phyloP scores from a whole-genome alignment of 441 rosid species.

The Biscutella laevigata region DNA sequence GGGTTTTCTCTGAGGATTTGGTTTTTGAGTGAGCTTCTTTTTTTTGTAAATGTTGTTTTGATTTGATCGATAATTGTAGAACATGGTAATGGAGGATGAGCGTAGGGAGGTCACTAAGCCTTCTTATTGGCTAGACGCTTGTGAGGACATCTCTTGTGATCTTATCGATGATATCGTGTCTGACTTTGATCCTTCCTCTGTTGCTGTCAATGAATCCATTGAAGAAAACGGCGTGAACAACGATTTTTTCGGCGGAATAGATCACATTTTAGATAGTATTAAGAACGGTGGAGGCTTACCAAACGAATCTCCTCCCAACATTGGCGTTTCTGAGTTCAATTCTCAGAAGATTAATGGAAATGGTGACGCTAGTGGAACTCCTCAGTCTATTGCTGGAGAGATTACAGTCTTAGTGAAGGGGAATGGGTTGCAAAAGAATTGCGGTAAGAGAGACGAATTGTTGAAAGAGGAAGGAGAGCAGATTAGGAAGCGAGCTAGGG shows the following conservation, averaged over 20 bases:
- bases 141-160: conserved; percentile 74
- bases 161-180: conserved; percentile 53
- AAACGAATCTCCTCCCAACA: too few species aligned
- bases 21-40: background rate
- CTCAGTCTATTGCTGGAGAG: conserved; percentile 23
- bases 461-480: conserved; percentile 43
- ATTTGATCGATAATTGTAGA: conserved; percentile 9
- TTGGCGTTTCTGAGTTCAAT: conserved; percentile 21
- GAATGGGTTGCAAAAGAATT: conserved; percentile 29
- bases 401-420: conserved; percentile 27
- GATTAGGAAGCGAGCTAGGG: conserved; percentile 43
- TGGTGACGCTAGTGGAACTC: conserved; percentile 17
- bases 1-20: background rate
- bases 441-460: conserved; percentile 23
- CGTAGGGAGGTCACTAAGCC: conserved; percentile 33
- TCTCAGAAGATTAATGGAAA: too few species aligned
- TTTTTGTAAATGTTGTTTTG: conserved; percentile 7
- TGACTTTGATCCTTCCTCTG: conserved; percentile 49
- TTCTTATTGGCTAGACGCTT: conserved; percentile 93
- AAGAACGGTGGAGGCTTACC: conserved; percentile 78
- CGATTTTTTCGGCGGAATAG: conserved; percentile 94
- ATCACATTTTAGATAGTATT: conserved; percentile 77
- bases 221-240: conserved; percentile 35
- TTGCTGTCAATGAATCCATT: conserved; percentile 35
- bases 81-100: conserved; percentile 45